Conservation (phyloP, 192 early-diverging fungal species). For the Coemansia sp. region DNA sequence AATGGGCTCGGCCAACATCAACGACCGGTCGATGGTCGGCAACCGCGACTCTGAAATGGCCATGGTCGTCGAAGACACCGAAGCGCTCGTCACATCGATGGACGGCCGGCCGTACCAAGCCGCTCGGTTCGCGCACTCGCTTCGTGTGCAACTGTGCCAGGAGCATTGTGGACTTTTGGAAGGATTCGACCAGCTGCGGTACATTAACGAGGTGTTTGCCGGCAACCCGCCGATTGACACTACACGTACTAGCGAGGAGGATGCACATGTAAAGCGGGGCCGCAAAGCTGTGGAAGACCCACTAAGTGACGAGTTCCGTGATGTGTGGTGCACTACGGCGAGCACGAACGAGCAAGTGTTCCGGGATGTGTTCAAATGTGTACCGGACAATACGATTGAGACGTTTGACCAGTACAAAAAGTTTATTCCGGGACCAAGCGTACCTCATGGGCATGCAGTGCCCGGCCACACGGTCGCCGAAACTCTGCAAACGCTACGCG, state of each 20-base stretch:
- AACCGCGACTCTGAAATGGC: slow-evolving; percentile 88
- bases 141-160: slow-evolving; percentile 75
- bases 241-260: slow-evolving; percentile 11
- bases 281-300: slow-evolving; percentile 64
- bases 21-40: slow-evolving; percentile 87
- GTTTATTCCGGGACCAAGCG: slow-evolving; percentile 48
- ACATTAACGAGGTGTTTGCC: slow-evolving; percentile 42
- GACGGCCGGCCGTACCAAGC: slow-evolving; percentile 73
- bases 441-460: slow-evolving; percentile 47
- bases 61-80: slow-evolving; percentile 74
- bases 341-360: slow-evolving; percentile 67
- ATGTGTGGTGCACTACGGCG: slow-evolving; percentile 66
- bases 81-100: slow-evolving; percentile 68
- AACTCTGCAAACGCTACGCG: slow-evolving; percentile 34
- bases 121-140: slow-evolving; percentile 67
- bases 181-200: slow-evolving; percentile 47
- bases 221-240: slow-evolving; percentile 42
- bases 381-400: slow-evolving; percentile 78
- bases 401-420: slow-evolving; percentile 59
- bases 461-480: slow-evolving; percentile 17
- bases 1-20: slow-evolving; percentile 87
- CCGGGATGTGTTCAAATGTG: slow-evolving; percentile 79
- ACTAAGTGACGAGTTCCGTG: slow-evolving; percentile 60
- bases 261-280: neutral
- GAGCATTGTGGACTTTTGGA: slow-evolving; percentile 79